Conservation (phyloP, 352 stramenopile genomes). For the Globisporangium takayamanum region DNA sequence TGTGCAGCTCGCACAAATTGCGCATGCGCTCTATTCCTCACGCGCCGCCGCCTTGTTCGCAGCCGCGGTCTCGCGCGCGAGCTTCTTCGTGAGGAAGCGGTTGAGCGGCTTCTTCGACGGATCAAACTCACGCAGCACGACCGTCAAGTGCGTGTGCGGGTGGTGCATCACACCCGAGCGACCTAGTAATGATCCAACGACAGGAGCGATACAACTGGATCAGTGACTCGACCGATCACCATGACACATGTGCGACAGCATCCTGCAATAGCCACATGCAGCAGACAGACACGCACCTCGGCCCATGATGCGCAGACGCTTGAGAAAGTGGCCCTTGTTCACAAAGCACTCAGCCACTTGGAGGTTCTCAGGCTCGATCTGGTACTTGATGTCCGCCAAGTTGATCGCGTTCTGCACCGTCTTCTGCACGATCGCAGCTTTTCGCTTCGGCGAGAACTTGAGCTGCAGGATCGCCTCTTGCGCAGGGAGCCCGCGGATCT, state of each 20-base stretch:
- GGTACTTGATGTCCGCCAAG: constrained; percentile 84
- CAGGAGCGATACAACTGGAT: constrained; percentile 8
- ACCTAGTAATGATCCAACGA: constrained; percentile 23
- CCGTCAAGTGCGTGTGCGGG: constrained; percentile 72
- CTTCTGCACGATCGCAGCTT: constrained; percentile 78
- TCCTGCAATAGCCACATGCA: neutral
- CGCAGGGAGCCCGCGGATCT: constrained; percentile 72
- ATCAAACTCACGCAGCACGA: constrained; percentile 75
- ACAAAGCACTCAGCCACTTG: constrained; percentile 82
- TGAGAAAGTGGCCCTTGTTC: constrained; percentile 80
- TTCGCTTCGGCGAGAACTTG: constrained; percentile 85
- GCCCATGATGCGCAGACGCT: constrained; percentile 82
- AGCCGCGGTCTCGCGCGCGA: constrained; percentile 39
- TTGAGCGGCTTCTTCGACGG: constrained; percentile 71
- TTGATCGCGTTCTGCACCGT: constrained; percentile 86
- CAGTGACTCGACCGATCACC: neutral
- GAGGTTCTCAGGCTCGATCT: constrained; percentile 82
- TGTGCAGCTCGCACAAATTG: neutral
- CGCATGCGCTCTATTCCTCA: constrained; percentile 28
- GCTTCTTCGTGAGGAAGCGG: constrained; percentile 70
- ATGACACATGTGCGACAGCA: no score
- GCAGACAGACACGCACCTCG: constrained; percentile 32
- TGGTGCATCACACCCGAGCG: constrained; percentile 82
- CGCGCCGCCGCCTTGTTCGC: constrained; percentile 9
- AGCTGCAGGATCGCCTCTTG: constrained; percentile 78